A percentile compares a stretch with the other conserved stretches of the same genome.
Evolutionary conservation across 257 asterid genomes (phyloP).

Genomic region (Gentiana macrophylla): DNA sequence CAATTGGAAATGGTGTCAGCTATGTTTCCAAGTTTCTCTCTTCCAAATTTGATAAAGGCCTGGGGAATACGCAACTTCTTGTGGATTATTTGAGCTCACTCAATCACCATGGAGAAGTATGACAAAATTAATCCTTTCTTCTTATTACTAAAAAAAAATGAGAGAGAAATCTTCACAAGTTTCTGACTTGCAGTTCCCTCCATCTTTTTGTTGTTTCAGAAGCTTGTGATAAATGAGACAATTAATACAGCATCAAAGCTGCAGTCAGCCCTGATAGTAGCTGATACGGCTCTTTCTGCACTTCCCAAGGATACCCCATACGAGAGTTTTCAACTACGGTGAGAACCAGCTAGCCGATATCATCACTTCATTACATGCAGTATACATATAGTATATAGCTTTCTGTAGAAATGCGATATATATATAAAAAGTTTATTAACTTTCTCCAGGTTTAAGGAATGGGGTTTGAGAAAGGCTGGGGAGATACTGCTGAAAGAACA

Average conservation of each 20-base stretch:
- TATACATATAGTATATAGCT: background rate
- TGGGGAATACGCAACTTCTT: slow-evolving; percentile 47
- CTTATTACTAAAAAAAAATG: background rate
- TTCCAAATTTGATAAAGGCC: slow-evolving; percentile 33
- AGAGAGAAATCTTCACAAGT: background rate
- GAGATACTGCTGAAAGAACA: slow-evolving; percentile 73
- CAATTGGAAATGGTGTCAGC: slow-evolving; percentile 68
- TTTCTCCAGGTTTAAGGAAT: slow-evolving; percentile 56
- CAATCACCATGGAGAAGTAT: slow-evolving; percentile 76
- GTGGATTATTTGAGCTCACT: slow-evolving; percentile 67
- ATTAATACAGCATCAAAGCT: slow-evolving; percentile 59
- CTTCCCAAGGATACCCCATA: slow-evolving; percentile 64
- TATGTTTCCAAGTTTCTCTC: slow-evolving; percentile 67
- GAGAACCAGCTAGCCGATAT: background rate
- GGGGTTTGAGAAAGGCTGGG: slow-evolving; percentile 97
- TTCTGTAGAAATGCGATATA: background rate
- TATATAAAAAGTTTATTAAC: background rate
- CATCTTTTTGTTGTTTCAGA: slow-evolving; percentile 34
- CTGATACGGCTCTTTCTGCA: slow-evolving; percentile 52
- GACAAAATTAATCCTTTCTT: slow-evolving; percentile 3
- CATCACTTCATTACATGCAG: background rate
- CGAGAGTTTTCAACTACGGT: slow-evolving; percentile 74
- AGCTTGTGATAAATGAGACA: slow-evolving; percentile 74
- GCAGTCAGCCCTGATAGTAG: slow-evolving; percentile 59
- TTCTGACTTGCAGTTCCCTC: background rate